phyloP scores from a whole-genome alignment of 192 early-diverging fungal species.

The Geranomyces variabilis region DNA sequence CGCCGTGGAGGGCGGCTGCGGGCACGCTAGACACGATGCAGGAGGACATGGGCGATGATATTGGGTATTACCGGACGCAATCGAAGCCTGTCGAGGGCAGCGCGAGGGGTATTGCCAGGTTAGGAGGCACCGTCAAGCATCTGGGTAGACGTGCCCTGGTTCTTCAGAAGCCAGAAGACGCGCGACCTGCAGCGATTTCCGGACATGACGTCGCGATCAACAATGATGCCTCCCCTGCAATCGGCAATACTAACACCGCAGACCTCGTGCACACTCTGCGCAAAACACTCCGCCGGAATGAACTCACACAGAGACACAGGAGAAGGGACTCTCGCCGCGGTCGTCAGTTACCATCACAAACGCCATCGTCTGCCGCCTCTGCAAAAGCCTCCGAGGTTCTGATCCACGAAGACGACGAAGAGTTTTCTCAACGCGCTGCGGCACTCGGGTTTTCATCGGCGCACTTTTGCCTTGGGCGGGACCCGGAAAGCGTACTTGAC shows the following conservation, averaged over 20 bases:
- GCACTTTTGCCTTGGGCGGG: constrained; percentile 21
- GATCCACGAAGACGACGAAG: constrained; percentile 4
- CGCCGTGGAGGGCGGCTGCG: background rate
- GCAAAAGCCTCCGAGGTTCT: background rate
- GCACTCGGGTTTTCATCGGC: constrained; percentile 10
- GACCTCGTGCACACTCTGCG: too few relatives aligned
- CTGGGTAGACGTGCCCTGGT: background rate
- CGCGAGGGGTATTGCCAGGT: background rate
- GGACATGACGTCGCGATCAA: too few relatives aligned
- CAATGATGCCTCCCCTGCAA: too few relatives aligned
- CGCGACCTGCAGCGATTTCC: too few relatives aligned
- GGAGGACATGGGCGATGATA: background rate
- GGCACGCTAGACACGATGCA: background rate
- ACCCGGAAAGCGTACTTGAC: background rate
- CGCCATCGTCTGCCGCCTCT: too few relatives aligned
- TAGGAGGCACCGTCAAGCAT: constrained; percentile 13
- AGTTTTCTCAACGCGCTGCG: constrained; percentile 12
- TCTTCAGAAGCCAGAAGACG: too few relatives aligned
- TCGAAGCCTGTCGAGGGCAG: background rate
- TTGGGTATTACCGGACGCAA: constrained; percentile 8
- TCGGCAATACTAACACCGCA: too few relatives aligned
- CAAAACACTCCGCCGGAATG: too few relatives aligned
- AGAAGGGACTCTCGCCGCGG: too few relatives aligned
- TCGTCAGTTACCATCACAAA: too few relatives aligned
- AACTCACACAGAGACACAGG: too few relatives aligned